Percentiles rank a stretch among this genome's conserved stretches.
Evolutionary conservation across 257 asterid species (phyloP).

Genomic region (Handroanthus guayacan): DNA sequence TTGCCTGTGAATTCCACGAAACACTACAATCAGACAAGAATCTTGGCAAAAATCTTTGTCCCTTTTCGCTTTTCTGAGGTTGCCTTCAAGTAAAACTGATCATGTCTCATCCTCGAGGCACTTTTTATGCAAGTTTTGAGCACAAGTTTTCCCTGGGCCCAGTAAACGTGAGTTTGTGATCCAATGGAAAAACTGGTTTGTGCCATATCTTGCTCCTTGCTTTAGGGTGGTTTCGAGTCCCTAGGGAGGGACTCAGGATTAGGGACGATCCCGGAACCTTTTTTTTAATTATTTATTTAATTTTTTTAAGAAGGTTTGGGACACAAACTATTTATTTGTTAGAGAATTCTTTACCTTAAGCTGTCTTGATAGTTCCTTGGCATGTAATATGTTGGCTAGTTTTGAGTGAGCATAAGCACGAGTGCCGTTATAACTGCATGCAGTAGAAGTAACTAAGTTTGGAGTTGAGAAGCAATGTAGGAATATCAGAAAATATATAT

Average conservation of each 20-base stretch:
- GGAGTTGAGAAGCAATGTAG: background rate
- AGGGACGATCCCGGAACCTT: too few relatives aligned
- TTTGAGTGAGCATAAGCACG: constrained; percentile 91
- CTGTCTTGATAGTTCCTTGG: constrained; percentile 85
- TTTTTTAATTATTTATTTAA: background rate
- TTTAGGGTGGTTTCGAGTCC: too few relatives aligned
- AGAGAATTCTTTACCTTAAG: constrained; percentile 66
- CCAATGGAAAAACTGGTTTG: too few relatives aligned
- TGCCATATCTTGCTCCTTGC: too few relatives aligned
- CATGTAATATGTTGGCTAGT: constrained; percentile 86
- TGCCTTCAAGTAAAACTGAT: constrained; percentile 2
- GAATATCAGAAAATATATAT: background rate
- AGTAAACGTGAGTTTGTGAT: too few relatives aligned
- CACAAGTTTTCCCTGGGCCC: too few relatives aligned
- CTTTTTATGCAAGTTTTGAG: too few relatives aligned
- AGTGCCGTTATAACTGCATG: constrained; percentile 82
- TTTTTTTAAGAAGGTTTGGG: too few relatives aligned
- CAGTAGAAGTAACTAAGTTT: background rate
- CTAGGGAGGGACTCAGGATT: too few relatives aligned
- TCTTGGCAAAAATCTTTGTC: background rate
- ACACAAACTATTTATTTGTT: too few relatives aligned
- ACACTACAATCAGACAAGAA: constrained; percentile 15
- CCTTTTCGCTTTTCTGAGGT: background rate
- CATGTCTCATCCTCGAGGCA: too few relatives aligned
- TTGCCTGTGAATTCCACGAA: constrained; percentile 57